A percentile compares a stretch with the other conserved stretches of the same genome.
Conservation (phyloP, 106 monocot genomes). For the Gastrodia elata region DNA sequence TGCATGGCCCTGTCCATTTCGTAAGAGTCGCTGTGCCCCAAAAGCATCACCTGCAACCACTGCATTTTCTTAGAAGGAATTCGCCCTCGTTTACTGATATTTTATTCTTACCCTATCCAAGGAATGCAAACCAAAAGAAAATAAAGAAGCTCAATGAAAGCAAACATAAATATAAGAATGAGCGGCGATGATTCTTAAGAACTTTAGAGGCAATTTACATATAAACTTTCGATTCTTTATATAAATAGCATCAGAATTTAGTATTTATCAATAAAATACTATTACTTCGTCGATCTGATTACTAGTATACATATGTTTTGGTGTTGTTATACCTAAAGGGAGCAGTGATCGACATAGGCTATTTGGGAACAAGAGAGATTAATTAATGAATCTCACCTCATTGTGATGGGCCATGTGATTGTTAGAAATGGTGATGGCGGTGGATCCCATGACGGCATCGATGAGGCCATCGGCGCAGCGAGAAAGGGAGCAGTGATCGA, state of each 20-base stretch:
- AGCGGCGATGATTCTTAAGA: neutral
- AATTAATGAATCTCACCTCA: neutral
- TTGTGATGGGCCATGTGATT: slow-evolving; percentile 6
- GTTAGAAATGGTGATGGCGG: slow-evolving; percentile 14
- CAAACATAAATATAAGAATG: neutral
- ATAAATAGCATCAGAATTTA: no score
- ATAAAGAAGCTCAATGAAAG: neutral
- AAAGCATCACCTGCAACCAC: slow-evolving; percentile 10
- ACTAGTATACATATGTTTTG: no score
- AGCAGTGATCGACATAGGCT: no score
- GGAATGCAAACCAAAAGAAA: no score
- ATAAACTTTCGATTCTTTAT: no score
- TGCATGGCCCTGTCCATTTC: slow-evolving; percentile 7
- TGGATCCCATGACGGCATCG: slow-evolving; percentile 20
- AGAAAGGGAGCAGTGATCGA: slow-evolving; percentile 19
- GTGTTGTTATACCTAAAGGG: no score
- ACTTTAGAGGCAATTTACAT: no score
- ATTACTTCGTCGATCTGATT: no score
- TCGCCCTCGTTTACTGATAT: neutral
- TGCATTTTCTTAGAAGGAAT: neutral
- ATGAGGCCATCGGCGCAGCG: slow-evolving; percentile 17
- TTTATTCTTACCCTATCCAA: neutral
- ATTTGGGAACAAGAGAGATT: no score
- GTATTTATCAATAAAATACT: no score
- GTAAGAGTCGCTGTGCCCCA: slow-evolving; percentile 11